Evolutionary conservation across 768 basidiomycete species (phyloP).

Genomic region (Phylloporus rhodoxanthus): DNA sequence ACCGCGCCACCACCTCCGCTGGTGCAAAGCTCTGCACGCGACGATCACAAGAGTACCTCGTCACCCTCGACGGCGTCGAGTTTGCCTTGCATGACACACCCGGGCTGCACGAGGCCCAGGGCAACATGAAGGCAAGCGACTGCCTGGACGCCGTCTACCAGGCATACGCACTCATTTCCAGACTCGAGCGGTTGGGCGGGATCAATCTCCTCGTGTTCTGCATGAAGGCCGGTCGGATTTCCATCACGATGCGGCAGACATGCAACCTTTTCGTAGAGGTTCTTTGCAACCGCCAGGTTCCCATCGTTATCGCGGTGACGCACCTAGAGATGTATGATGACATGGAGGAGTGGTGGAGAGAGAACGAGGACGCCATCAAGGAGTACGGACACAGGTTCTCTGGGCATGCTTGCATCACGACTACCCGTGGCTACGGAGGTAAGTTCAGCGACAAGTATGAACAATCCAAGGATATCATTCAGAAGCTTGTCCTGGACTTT

Average conservation of each 20-base stretch:
- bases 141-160: conserved; percentile 25
- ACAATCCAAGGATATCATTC: conserved; percentile 26
- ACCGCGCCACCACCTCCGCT: conserved; percentile 26
- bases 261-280: conserved; percentile 35
- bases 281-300: conserved; percentile 32
- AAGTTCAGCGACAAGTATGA: conserved; percentile 30
- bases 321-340: conserved; percentile 29
- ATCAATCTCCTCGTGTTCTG: conserved; percentile 28
- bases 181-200: conserved; percentile 22
- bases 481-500: conserved; percentile 12
- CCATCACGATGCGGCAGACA: conserved; percentile 22
- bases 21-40: conserved; percentile 34
- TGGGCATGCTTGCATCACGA: conserved; percentile 38
- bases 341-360: conserved; percentile 38
- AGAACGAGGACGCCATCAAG: conserved; percentile 31
- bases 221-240: conserved; percentile 26
- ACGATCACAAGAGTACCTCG: conserved; percentile 17
- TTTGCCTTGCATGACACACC: conserved; percentile 24
- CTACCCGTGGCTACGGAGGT: conserved; percentile 20
- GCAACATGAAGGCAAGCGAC: conserved; percentile 18
- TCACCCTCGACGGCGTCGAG: conserved; percentile 13
- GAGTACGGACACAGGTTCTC: conserved; percentile 29
- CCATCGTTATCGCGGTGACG: conserved; percentile 30
- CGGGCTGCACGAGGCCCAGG: conserved; percentile 24
- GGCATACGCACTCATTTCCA: conserved; percentile 31